Evolutionary conservation across 768 basidiomycete genomes (phyloP).

Genomic region (Xerocomus brunneocitrinus): DNA sequence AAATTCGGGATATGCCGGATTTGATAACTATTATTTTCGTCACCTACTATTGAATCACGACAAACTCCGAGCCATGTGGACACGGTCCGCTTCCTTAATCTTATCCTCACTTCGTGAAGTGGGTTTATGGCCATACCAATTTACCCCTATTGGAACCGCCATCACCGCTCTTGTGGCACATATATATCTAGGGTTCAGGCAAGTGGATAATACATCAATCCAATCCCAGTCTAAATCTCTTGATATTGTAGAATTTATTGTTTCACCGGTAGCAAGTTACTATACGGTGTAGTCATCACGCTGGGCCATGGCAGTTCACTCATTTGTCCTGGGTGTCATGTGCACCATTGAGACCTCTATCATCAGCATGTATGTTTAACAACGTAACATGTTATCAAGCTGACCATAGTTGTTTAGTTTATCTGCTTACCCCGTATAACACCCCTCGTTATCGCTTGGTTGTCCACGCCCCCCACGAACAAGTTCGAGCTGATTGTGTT

Average conservation of each 20-base stretch:
- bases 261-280: conserved; percentile 8
- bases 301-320: conserved; percentile 32
- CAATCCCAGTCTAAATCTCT: background rate
- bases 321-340: conserved; percentile 41
- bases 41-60: too few species aligned
- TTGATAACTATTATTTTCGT: background rate
- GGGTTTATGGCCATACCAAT: conserved; percentile 45
- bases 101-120: conserved; percentile 21
- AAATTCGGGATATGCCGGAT: background rate
- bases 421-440: conserved; percentile 36
- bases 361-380: conserved; percentile 33
- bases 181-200: conserved; percentile 44
- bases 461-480: conserved; percentile 23
- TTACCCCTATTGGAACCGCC: conserved; percentile 45
- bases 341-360: conserved; percentile 42
- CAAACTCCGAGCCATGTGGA: too few species aligned
- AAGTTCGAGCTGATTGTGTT: too few species aligned
- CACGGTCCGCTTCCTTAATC: background rate
- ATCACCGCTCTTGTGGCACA: conserved; percentile 48
- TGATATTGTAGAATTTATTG: conserved; percentile 10
- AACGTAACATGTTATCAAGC: background rate
- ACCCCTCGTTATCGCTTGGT: conserved; percentile 43
- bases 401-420: conserved; percentile 28
- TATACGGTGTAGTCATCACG: conserved; percentile 33
- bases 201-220: conserved; percentile 2